Percentiles rank a stretch among this genome's conserved stretches.
Evolutionary conservation across 1,284 basidiomycete species (phyloP).

Genomic region (Prillingera fragicola): DNA sequence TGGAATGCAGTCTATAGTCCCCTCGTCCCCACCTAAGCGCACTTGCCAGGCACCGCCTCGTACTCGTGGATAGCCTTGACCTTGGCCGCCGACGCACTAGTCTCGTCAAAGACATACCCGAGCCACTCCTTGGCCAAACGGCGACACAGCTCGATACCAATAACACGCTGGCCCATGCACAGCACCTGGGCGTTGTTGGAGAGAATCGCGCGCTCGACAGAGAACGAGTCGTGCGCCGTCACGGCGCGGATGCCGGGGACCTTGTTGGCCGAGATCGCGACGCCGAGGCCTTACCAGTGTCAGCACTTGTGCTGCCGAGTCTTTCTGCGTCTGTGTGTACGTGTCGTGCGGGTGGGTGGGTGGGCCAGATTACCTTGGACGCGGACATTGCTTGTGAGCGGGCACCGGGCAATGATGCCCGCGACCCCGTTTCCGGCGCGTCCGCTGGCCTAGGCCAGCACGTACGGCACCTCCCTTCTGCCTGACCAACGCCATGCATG

Average conservation of each 20-base stretch:
- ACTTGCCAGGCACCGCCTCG: too few species aligned
- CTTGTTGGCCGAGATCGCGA: constrained; percentile 49
- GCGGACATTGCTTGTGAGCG: too few species aligned
- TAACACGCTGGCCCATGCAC: constrained; percentile 50
- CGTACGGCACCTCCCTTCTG: too few species aligned
- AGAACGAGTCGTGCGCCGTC: constrained; percentile 50
- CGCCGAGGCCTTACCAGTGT: constrained; percentile 30
- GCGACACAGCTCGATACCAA: constrained; percentile 49
- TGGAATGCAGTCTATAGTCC: too few species aligned
- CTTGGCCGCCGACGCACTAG: constrained; percentile 45
- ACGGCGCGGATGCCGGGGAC: constrained; percentile 48
- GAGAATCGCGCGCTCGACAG: constrained; percentile 49
- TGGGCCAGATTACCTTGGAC: too few species aligned
- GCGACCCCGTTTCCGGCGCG: too few species aligned
- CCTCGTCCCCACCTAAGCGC: too few species aligned
- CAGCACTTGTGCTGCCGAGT: not conserved
- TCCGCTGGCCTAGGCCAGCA: too few species aligned
- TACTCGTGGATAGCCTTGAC: constrained; percentile 47
- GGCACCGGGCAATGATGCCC: too few species aligned
- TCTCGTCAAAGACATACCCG: constrained; percentile 48
- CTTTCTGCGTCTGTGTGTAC: too few species aligned
- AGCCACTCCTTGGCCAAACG: constrained; percentile 49
- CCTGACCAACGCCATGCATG: too few species aligned
- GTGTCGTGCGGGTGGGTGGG: too few species aligned
- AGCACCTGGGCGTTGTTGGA: constrained; percentile 51